Evolutionary conservation across 768 basidiomycete species (phyloP), one percentile per base, ranked within the genome.

Genomic region (Tylopilus sp.): DNA sequence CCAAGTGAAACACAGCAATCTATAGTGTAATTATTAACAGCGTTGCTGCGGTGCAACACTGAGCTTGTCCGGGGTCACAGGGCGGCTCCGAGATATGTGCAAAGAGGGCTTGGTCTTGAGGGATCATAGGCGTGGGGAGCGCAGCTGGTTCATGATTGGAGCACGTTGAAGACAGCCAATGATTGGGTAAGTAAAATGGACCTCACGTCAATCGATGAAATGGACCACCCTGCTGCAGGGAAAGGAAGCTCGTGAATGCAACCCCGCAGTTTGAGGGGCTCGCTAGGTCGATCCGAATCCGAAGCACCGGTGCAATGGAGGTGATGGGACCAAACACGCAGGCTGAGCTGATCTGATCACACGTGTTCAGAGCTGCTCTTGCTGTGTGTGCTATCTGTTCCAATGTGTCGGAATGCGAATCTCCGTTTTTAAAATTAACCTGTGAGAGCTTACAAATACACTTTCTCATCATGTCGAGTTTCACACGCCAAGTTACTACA

Each of bases 211-310:
- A 57, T 55, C 51, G 20, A 50, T 55, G 48, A 57, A 62, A 42
- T 50, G 53, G 51, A 57, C 40, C 21, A 28, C 43, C 21, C n/a
- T 33, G 15, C 22, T 42, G 39, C 47, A 31, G 20, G 46, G 51
- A 59, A 44, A 10, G 57, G 50, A 26, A 60, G 33, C 4, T 6
- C 35, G 13, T 44, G 30, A 55, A 52, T 57, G 47, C 33, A 61
- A 57, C 51, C 57, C 61, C 66, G 64, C 66, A 68, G 65, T 68
- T 66, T 63, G 66, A 57, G 65, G 55, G 50, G 49, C 47, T 38
- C 42, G 51, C 57, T 58, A 44, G 47, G 53, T 50, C 63, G 64
- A 67, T 67, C 64, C 51, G 59, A 66, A 51, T 20, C 51, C 51
- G 56, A 57, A 51, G 50, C 28, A 51, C 20, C 4, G 57, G 51